Evolutionary conservation across 805 yeast genomes (phyloP), one percentile per base, ranked within the genome.

Genomic region (Yarrowia yakushimensis): DNA sequence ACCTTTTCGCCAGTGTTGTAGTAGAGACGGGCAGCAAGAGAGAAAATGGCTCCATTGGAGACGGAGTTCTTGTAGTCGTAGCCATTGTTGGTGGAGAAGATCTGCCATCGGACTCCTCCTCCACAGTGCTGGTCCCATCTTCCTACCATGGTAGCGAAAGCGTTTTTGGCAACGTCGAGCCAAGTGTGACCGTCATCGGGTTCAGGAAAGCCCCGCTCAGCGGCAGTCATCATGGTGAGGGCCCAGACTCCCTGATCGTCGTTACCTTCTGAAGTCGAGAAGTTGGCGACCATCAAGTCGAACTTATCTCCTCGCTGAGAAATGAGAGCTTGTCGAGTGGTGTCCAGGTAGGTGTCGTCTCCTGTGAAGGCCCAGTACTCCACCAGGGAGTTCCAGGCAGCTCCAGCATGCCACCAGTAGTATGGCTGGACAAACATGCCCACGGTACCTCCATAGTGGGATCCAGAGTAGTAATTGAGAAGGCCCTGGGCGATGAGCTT

Each of bases 161-260:
- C 88, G 7, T 93, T 96, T 74, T 90, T 96, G 0, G 93, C 84
- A 65, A 88, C 73, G 31, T 85, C 82, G 42, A 89, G 79, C 96
- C 96, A 90, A 66, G 82, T 81, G 28, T 90, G 90, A 60, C 82
- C 75, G 31, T 75, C 79, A 73, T 81, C 76, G 0, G 92, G 90
- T 69, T 89, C 88, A 5, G 88, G 78, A 74, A 90, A 90, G 74
- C 87, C 88, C 70, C 88, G 81, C 70, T 90, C 97, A 1, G 90
- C 86, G 1, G 96, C 96, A 22, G 81, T 84, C 88, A 90, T 85
- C 1, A 79, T 94, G 1, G 96, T 87, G 43, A 90, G 78, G 0
- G 96, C 97, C 97, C 97, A 90, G 71, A 90, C 87, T 0, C 89
- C 96, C 75, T 90, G 97, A 78, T 90, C 97, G 78, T 90, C 97